These are phyloP conservation scores for Verticillium nonalfalfae DNA, from an alignment of 2,329 filamentous ascomycete species.

Conservation along the genomic window DNA sequence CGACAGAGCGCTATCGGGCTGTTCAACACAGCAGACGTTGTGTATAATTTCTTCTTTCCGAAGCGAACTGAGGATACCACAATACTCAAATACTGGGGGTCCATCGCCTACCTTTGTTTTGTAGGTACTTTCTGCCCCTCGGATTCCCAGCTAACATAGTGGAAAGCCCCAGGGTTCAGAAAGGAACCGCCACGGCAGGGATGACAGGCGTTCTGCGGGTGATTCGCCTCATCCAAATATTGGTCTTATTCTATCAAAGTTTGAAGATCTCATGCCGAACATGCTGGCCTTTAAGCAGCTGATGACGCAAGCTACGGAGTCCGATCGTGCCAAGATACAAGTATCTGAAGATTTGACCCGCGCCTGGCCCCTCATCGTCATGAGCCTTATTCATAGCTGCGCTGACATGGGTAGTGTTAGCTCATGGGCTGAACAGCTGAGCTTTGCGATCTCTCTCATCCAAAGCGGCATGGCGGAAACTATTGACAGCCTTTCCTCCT, in stretches of 20 bases:
- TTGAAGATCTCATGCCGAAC: neutral
- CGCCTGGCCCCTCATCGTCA: conserved; percentile 35
- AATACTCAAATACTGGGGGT: conserved; percentile 36
- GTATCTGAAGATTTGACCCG: conserved; percentile 28
- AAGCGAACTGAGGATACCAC: conserved; percentile 1
- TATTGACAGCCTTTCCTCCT: conserved; percentile 23
- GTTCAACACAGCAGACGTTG: conserved; percentile 29
- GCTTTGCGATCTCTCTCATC: conserved; percentile 21
- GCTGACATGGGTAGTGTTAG: conserved; percentile 11
- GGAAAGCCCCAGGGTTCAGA: neutral
- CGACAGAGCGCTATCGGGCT: conserved; percentile 13
- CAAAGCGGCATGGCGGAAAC: conserved; percentile 27
- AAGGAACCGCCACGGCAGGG: conserved; percentile 9
- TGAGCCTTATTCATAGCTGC: conserved; percentile 21
- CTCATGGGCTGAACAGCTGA: conserved; percentile 21
- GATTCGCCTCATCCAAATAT: neutral
- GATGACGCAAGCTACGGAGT: conserved; percentile 9
- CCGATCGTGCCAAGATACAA: conserved; percentile 20
- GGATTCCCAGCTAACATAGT: neutral
- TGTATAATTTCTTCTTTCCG: conserved; percentile 37
- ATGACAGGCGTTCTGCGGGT: neutral
- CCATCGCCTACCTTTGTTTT: conserved; percentile 21
- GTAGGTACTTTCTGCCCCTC: conserved; percentile 14
- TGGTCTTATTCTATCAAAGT: neutral
- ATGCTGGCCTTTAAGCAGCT: neutral